Base-by-base conservation (phyloP, 208 protist genomes). In the Angomonas deanei region DNA sequence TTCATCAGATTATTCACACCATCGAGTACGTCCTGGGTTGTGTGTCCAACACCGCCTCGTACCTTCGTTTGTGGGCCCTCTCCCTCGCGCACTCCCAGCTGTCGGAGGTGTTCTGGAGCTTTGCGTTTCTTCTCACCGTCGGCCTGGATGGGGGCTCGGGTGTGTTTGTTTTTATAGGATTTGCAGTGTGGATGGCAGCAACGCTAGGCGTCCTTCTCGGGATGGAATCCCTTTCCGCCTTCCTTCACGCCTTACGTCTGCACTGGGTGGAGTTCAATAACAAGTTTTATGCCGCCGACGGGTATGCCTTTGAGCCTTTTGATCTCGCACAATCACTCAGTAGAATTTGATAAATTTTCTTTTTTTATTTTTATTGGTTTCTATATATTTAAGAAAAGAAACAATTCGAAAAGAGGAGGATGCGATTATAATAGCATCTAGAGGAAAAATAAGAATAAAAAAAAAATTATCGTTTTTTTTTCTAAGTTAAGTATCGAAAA, bases 21-120 rank as follows among this genome's bases (percentile, higher is more conserved):
- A 99, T 99, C 65, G 99, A 99, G 79, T 99, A 98, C 68, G 88
- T 98, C 32, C 88, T 99, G 0, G 97, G 97, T 23, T 93, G 84
- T 66, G 96, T 99, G 48, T 99, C 98, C 6, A 99, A 99, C 84
- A 99, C 99, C 23, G 99, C 99, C 4, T 99, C 98, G 11, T 99
- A 99, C 74, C 86, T 99, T 5, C 96, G 99, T 83, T 92, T 99
- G n/a, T 99, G 99, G 99, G 99, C 99, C 19, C 90, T 99, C 8
- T 99, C 97, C 1, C 87, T 99, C 3, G 98, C 99, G 15, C 99
- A 99, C 84, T 97, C 98, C 48, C 89, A 98, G 82, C 80, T 98
- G 10, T 92, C 86, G 0, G 91, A 97, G 50, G 96, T 98, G 13
- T 94, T 96, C 61, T 96, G 84, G 78, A 89, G 82, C 60, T 91